Base-by-base conservation (phyloP, 176 grass and related monocot species). In the Lolium rigidum region DNA sequence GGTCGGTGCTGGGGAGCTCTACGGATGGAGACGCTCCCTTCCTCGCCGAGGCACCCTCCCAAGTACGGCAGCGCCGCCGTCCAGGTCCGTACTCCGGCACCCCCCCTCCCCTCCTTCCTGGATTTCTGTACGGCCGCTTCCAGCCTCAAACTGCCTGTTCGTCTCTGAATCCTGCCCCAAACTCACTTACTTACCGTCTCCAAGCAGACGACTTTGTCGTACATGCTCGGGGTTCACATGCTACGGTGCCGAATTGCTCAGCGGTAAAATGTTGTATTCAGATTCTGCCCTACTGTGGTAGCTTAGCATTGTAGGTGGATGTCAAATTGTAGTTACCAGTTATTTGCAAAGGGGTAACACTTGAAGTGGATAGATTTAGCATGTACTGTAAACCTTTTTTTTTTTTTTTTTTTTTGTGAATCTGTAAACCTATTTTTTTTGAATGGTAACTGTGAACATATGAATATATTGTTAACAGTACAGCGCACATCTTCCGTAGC, bases 1-100 rank as follows among this genome's bases (percentile, higher is more conserved):
- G n/a, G 6, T 41, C 28, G 65, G 50, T 62, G 20, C 77, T 46
- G 77, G 59, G 43, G 57, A 66, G 57, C 2, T 25, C 4, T 1
- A n/a, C 56, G 4, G 83, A 85, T 85, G 83, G 83, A 85, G 83
- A 61, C 31, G 24, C 77, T 87, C 77, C 77, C 68, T 81, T 83
- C 83, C 13, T 78, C 83, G 59, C 74, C 74, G 59, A 85, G 83
- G 83, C 83, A 85, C n/a, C 83, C 83, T 85, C 83, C 74, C 74
- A 85, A 85, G 83, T 85, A 85, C 31, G 74, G n/a, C 47, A 85
- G 61, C 44, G 69, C 78, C 44, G 67, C 50, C 43, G 85, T 81
- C 57, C 78, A 73, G 77, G 76, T 73, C 51, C 46, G 56, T 54
- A 12, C 20, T 11, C 18, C 14, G 3, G 0, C 24, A 18, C 17